Base-by-base conservation (phyloP, 2,329 filamentous ascomycete species). In the Colletotrichum sp. region DNA sequence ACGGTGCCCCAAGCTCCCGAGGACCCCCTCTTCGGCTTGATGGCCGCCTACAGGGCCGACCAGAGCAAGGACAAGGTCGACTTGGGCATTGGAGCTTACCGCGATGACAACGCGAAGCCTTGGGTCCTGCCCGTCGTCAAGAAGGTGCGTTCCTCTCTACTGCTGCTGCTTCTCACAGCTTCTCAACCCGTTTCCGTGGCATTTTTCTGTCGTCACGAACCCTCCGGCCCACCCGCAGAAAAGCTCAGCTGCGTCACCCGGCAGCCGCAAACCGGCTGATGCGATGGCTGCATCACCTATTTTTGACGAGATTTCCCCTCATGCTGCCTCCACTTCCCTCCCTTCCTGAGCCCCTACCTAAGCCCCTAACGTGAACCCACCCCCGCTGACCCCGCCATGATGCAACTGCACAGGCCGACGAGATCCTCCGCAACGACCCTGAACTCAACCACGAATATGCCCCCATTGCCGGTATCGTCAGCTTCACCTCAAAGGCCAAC, bases 401-500 rank as follows among this genome's bases (percentile, higher is more conserved):
- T 79, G 70, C 65, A 65, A 76, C 69, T 57, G 57, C n/a, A 68
- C 84, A 99, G 96, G 97, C 97, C 81, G 96, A 99, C 85, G 94
- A 97, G 79, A 92, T 95, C 81, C 92, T 99, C 80, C 94, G 93
- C 85, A 94, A 94, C 84, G 96, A 98, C 86, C 96, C 96, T 83
- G 91, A 95, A 76, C 90, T 98, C 81, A 98, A 99, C 89, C 96
- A 99, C 89, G 97, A 99, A 90, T 99, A 99, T 87, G 95, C 98
- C 76, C 96, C 97, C 76, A 99, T 99, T 84, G 94, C 96, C 78
- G 97, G 97, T 83, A 91, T 99, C 76, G 87, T 93, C 72, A 90
- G 93, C 78, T 98, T 98, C 88, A 98, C 95, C 76, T 90, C 92
- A 80, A 98, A 97, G 83, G 96, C 97, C 28, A 95, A 96, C 84